Base-by-base conservation (phyloP, 306 rosid genomes). In the Ormosia semicastrata region DNA sequence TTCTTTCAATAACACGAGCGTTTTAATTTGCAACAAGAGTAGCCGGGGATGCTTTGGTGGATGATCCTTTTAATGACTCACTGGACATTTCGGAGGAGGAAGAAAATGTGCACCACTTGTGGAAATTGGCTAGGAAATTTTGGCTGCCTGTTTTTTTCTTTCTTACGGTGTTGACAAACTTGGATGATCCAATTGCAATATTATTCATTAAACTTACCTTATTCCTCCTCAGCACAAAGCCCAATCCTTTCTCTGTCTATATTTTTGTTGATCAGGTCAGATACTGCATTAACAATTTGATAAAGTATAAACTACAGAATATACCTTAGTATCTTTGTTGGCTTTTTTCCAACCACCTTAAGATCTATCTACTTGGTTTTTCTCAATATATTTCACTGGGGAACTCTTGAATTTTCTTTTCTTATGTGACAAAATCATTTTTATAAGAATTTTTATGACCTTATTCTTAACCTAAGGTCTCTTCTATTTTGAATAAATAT, bases 241-340 rank as follows among this genome's bases (percentile, higher is more conserved):
- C 98, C 24, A 84, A 81, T 82, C 94, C 97, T 70, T 89, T 90
- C 73, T 91, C 98, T 3, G 97, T 91, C 40, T 93, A 93, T 88
- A 57, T 87, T 57, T 86, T 65, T 60, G 89, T 93, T 78, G 91
- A 91, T 62, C 87, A 90, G 97, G 95, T 94, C 14, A 84, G 82
- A 44, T 78, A 62, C 40, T 10, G 8, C 50, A 30, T 62, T 67
- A 44, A 53, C 40, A 59, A 58, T 71, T 41, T 80, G 9, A 54
- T 8, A 39, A 30, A 41, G 15, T 43, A 7, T 86, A 52, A n/a
- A 37, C 37, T 34, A 32, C 36, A 14, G 6, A 4, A 7, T 60
- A 18, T 78, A 15, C 67, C 64, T 74, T 29, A 53, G 29, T 44
- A 4, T 82, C 81, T 75, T 41, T n/a, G 14, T 44, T 57, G 40